Evolutionary conservation across 164 flowering plant genomes (phyloP).

Genomic region (Malania oleifera): DNA sequence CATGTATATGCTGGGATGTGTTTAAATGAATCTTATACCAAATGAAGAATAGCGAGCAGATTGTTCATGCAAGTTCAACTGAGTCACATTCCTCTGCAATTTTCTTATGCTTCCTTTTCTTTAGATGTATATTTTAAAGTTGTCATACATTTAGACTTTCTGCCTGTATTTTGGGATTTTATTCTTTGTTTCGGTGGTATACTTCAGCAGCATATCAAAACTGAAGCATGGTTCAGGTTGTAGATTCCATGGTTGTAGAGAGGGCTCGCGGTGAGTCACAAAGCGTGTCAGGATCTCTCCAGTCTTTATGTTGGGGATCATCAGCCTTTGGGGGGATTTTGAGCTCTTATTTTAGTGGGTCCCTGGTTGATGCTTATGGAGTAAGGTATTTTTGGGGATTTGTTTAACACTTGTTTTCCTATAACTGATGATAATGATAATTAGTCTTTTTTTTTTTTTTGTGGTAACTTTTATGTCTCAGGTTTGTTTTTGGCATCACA

Average conservation of each 20-base stretch:
- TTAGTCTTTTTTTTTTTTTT: conserved; percentile 7
- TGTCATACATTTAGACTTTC: background rate
- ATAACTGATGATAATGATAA: background rate
- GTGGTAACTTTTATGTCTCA: conserved; percentile 22
- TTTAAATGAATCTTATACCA: too few relatives aligned
- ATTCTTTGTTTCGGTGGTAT: background rate
- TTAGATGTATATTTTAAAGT: background rate
- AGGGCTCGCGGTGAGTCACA: conserved; percentile 99
- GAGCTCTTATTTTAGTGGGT: conserved; percentile 98
- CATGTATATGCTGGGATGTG: too few relatives aligned
- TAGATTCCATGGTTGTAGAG: conserved; percentile 99
- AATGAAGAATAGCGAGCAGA: too few relatives aligned
- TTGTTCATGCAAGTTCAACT: background rate
- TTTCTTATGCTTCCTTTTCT: background rate
- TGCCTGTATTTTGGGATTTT: background rate
- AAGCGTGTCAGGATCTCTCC: conserved; percentile 95
- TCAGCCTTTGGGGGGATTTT: conserved; percentile 98
- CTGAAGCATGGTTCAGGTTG: conserved; percentile 68
- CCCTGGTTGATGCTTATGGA: conserved; percentile 86
- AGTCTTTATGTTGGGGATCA: conserved; percentile 99
- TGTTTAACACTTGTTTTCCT: background rate
- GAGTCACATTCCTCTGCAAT: background rate
- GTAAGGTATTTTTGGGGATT: conserved; percentile 56
- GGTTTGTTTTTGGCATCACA: conserved; percentile 97
- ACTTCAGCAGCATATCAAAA: conserved; percentile 10